Conservation (phyloP, 2,329 filamentous ascomycete species). For the Fusarium sp. region DNA sequence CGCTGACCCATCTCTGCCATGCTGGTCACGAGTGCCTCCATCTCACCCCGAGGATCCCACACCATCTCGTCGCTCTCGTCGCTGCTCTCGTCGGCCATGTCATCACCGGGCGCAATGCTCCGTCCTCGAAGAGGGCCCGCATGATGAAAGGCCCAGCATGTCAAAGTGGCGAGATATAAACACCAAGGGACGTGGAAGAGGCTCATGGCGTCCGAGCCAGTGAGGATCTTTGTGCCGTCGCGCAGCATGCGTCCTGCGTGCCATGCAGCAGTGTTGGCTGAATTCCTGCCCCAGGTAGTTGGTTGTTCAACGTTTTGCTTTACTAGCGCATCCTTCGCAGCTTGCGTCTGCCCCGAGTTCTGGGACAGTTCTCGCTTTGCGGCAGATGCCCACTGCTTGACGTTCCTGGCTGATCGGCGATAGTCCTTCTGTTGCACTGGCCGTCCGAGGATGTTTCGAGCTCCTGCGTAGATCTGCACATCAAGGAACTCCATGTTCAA, state of each 20-base stretch:
- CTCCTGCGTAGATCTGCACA: conserved; percentile 71
- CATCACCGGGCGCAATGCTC: not conserved
- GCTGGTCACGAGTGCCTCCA: conserved; percentile 55
- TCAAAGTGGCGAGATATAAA: conserved; percentile 68
- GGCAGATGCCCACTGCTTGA: conserved; percentile 62
- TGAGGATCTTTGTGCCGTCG: conserved; percentile 61
- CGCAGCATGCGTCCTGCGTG: conserved; percentile 66
- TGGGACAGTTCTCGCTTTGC: not conserved
- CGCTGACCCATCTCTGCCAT: conserved; percentile 49
- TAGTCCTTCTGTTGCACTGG: conserved; percentile 64
- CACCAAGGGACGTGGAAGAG: conserved; percentile 73
- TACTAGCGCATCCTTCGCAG: not conserved
- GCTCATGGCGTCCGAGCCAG: conserved; percentile 63
- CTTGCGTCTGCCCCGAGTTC: not conserved
- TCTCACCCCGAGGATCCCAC: conserved; percentile 62
- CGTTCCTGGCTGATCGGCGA: conserved; percentile 59
- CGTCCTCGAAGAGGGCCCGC: conserved; percentile 25
- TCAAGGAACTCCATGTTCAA: conserved; percentile 70
- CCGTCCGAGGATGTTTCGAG: conserved; percentile 68
- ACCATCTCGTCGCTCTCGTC: conserved; percentile 60
- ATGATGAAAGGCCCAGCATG: conserved; percentile 69
- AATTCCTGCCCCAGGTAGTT: not conserved
- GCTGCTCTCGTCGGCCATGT: conserved; percentile 16
- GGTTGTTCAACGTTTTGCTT: not conserved
- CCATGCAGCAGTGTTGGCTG: conserved; percentile 59